Percentiles rank a stretch among this genome's conserved stretches.
These are phyloP conservation scores for Diaporthe humulicola DNA, from an alignment of 2,329 filamentous ascomycete species.

Conservation along the genomic window DNA sequence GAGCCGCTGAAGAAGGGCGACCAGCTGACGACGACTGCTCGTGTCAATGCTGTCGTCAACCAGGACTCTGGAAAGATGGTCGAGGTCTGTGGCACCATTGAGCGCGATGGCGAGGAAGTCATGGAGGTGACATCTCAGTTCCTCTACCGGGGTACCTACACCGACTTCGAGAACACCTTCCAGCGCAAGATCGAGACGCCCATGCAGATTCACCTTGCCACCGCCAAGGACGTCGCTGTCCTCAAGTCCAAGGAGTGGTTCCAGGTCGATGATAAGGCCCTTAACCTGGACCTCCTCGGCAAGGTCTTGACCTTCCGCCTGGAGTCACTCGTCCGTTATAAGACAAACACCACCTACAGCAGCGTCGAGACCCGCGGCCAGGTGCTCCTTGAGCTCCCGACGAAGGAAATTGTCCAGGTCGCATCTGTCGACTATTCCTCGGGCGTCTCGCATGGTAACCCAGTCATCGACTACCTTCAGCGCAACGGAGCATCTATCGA, in stretches of 20 bases:
- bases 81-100: conserved; percentile 98
- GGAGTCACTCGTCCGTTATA: conserved; percentile 91
- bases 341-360: conserved; percentile 93
- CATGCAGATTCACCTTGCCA: conserved; percentile 90
- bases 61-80: conserved; percentile 99
- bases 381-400: conserved; percentile 92
- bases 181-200: conserved; percentile 96
- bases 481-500: conserved; percentile 93
- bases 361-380: conserved; percentile 92
- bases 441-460: conserved; percentile 92
- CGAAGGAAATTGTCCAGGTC: conserved; percentile 97
- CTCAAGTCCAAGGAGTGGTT: conserved; percentile 99
- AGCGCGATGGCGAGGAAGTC: conserved; percentile 83
- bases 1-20: conserved; percentile 97
- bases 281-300: conserved; percentile 87
- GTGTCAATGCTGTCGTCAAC: conserved; percentile 98
- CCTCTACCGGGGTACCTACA: conserved; percentile 93
- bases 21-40: conserved; percentile 90
- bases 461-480: conserved; percentile 95
- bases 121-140: conserved; percentile 99
- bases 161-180: conserved; percentile 98
- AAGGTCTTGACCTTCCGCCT: conserved; percentile 97
- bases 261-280: conserved; percentile 76
- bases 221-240: conserved; percentile 92
- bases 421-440: conserved; percentile 93